Conservation (phyloP, 2,329 filamentous ascomycete genomes). For the Fusarium coffeatum region DNA sequence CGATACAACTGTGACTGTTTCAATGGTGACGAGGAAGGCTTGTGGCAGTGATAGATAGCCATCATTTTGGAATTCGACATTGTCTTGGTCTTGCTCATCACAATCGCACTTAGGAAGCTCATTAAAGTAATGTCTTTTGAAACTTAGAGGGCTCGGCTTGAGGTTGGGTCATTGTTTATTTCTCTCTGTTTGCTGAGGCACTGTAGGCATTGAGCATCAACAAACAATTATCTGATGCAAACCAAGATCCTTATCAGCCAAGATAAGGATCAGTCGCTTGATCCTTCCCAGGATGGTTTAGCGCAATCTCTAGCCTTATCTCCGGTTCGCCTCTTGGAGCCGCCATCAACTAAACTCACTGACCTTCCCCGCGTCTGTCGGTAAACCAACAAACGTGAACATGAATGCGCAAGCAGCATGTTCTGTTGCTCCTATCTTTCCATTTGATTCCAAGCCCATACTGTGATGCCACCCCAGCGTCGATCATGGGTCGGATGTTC, state of each 20-base stretch:
- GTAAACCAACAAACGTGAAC: background rate
- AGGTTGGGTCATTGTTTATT: fast-evolving
- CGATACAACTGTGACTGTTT: background rate
- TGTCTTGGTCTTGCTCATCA: background rate
- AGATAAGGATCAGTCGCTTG: slow-evolving; percentile 16
- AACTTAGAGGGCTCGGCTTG: fast-evolving
- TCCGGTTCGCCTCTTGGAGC: slow-evolving; percentile 7
- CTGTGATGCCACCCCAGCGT: slow-evolving; percentile 37
- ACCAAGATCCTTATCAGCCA: background rate
- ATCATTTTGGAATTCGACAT: background rate
- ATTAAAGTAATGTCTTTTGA: fast-evolving
- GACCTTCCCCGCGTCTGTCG: slow-evolving; percentile 14
- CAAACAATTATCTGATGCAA: background rate
- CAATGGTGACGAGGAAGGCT: background rate
- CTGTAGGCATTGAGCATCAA: background rate
- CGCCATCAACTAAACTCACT: slow-evolving; percentile 6
- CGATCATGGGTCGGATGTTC: slow-evolving; percentile 39
- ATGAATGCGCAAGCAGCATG: slow-evolving; percentile 24
- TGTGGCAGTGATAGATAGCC: background rate
- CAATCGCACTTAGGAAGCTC: background rate
- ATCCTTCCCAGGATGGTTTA: slow-evolving; percentile 5
- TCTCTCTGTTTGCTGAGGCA: background rate
- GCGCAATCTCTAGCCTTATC: background rate
- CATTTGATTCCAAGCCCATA: background rate
- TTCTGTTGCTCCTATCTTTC: background rate